Percentiles rank a stretch among this genome's conserved stretches.
These are phyloP conservation scores for Phlebiopsis gigantea DNA, from an alignment of 768 basidiomycete genomes.

Conservation along the genomic window DNA sequence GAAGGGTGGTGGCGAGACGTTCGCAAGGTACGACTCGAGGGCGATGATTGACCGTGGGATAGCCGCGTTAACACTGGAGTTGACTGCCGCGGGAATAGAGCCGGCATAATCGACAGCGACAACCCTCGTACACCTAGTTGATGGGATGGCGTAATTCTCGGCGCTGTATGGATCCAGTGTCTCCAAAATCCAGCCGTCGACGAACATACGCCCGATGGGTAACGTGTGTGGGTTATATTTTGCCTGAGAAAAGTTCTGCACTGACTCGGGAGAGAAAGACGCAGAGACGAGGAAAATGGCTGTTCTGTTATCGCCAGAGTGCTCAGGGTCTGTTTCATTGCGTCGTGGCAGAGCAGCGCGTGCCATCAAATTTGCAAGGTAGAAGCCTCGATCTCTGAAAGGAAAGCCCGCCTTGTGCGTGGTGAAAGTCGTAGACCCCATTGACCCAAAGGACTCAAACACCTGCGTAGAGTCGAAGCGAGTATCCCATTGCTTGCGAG, in stretches of 20 bases:
- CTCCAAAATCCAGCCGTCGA: conserved; percentile 96
- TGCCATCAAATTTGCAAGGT: conserved; percentile 73
- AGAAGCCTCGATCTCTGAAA: conserved; percentile 86
- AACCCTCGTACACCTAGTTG: conserved; percentile 80
- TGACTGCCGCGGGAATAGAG: conserved; percentile 77
- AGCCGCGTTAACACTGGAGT: conserved; percentile 77
- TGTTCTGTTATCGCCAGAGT: conserved; percentile 39
- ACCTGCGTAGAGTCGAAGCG: conserved; percentile 64
- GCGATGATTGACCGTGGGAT: conserved; percentile 68
- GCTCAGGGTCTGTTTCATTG: conserved; percentile 33
- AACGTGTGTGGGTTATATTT: conserved; percentile 76
- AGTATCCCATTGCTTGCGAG: conserved; percentile 84
- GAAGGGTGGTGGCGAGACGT: conserved; percentile 57
- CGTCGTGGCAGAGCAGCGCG: conserved; percentile 38
- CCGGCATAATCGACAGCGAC: conserved; percentile 86
- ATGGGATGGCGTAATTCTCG: conserved; percentile 92
- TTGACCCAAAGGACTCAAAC: conserved; percentile 76
- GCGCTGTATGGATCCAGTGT: conserved; percentile 94
- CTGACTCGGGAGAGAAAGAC: conserved; percentile 70
- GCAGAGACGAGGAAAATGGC: conserved; percentile 81
- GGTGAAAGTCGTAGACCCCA: conserved; percentile 65
- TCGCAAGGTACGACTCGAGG: conserved; percentile 71
- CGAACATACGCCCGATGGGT: conserved; percentile 74
- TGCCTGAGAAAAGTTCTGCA: conserved; percentile 43
- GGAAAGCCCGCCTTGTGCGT: conserved; percentile 80